Evolutionary conservation across 1,139 yeast species (phyloP), one percentile per base, ranked within the genome.

Genomic region (Suhomyces guaymorum): DNA sequence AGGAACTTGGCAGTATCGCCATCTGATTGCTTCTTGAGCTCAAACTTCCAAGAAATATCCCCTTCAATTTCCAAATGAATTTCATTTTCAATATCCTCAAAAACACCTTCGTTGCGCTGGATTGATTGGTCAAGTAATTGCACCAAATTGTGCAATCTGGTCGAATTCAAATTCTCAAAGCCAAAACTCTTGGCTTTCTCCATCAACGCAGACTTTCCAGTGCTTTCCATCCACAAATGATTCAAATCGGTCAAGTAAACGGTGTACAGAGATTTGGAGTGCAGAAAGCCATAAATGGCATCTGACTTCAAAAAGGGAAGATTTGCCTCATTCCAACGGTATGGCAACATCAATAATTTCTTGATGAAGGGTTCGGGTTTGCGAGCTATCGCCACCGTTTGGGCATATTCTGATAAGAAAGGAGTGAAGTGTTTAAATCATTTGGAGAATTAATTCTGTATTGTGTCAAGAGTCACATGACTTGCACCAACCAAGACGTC

Each of bases 161-260:
- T 10, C 4, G 28, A 17, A 12, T 29, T 35, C 23, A 55, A 43
- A 27, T 55, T 63, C 26, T 59, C 61, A 15, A 62, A 43, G 3
- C 69, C 68, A 25, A 45, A 41, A 5, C 31, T 22, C 6, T 32
- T 30, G 2, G 69, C 63, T 24, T 44, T 45, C 7, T 32, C 20
- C 4, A 46, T 32, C 8, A 63, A 36, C 14, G 47, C 42, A 4
- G 37, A 36, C 12, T 32, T 39, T n/a, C 39, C 30, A 10, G 57
- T 44, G 16, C 30, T 36, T 37, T 63, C 65, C 4, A 42, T 26
- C 68, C 69, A 66, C 12, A 62, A 61, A 15, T 42, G 34, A 9
- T 28, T 39, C 39, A 63, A 54, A 43, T 65, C 51, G 21, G 63
- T 61, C 21, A 61, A 32, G 29, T 52, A 59, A n/a, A 64, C 33